Percentiles rank a stretch among this genome's conserved stretches.
Evolutionary conservation across 78 protist species (phyloP).

Genomic region (Dictyostelium firmibasis): DNA sequence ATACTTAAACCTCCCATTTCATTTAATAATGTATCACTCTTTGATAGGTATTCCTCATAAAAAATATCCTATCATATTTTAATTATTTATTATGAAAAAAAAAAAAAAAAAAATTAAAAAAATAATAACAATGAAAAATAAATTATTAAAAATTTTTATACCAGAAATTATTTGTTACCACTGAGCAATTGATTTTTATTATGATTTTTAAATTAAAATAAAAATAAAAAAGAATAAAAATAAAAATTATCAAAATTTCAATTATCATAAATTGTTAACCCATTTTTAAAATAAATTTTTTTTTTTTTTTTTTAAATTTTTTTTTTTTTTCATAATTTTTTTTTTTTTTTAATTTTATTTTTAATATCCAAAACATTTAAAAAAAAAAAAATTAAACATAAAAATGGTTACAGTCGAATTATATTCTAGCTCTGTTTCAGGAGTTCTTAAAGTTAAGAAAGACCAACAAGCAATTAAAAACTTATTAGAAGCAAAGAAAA

Average conservation of each 20-base stretch:
- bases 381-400: neutral
- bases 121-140: too few relatives aligned
- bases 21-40: too few relatives aligned
- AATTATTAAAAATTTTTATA: neutral
- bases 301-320: conserved; percentile 2
- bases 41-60: too few relatives aligned
- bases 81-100: too few relatives aligned
- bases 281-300: neutral
- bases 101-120: too few relatives aligned
- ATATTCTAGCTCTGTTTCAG: conserved; percentile 54
- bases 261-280: neutral
- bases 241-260: neutral
- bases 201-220: neutral
- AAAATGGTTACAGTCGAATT: conserved; percentile 18
- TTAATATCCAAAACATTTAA: neutral
- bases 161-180: neutral
- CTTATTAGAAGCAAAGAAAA: conserved; percentile 59
- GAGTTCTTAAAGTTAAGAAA: conserved; percentile 50
- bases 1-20: too few relatives aligned
- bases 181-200: too few relatives aligned
- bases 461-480: conserved; percentile 62
- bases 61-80: too few relatives aligned
- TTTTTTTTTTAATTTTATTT: neutral
- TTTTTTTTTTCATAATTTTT: neutral
- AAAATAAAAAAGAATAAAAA: neutral